phyloP scores from a whole-genome alignment of 768 basidiomycete genomes.

The Rhizopogon vesiculosus region DNA sequence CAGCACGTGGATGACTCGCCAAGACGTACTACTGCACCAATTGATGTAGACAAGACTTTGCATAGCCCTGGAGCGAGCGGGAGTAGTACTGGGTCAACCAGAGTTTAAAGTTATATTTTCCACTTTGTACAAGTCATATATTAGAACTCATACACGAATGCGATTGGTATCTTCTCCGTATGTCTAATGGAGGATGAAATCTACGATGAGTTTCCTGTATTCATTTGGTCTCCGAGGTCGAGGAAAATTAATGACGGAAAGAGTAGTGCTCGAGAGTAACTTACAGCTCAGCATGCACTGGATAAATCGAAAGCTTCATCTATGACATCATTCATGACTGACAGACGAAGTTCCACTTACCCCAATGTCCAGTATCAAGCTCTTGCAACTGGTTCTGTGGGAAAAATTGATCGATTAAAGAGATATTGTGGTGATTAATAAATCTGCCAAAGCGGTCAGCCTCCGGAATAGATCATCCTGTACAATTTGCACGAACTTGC shows the following conservation, averaged over 20 bases:
- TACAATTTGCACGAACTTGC: conserved; percentile 43
- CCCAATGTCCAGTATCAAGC: conserved; percentile 85
- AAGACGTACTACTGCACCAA: background rate
- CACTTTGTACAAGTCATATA: background rate
- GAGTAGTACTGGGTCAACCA: background rate
- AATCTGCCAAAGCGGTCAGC: conserved; percentile 41
- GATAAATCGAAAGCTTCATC: background rate
- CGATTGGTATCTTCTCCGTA: background rate
- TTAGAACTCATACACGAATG: background rate
- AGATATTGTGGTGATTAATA: conserved; percentile 69
- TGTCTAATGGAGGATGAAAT: conserved; percentile 15
- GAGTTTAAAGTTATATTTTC: background rate
- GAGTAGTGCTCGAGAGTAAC: conserved; percentile 5
- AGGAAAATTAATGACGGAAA: background rate
- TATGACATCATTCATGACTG: background rate
- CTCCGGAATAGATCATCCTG: background rate
- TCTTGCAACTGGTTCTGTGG: conserved; percentile 58
- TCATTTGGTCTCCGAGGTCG: conserved; percentile 45
- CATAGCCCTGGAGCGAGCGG: no score
- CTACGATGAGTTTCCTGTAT: conserved; percentile 38
- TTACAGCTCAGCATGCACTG: conserved; percentile 80
- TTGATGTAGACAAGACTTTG: background rate
- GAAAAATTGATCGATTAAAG: conserved; percentile 63
- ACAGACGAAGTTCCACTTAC: conserved; percentile 38
- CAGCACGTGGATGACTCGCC: conserved; percentile 23